These are phyloP conservation scores for Citrus hindsii DNA, from an alignment of 345 rosid genomes.

Conservation along the genomic window DNA sequence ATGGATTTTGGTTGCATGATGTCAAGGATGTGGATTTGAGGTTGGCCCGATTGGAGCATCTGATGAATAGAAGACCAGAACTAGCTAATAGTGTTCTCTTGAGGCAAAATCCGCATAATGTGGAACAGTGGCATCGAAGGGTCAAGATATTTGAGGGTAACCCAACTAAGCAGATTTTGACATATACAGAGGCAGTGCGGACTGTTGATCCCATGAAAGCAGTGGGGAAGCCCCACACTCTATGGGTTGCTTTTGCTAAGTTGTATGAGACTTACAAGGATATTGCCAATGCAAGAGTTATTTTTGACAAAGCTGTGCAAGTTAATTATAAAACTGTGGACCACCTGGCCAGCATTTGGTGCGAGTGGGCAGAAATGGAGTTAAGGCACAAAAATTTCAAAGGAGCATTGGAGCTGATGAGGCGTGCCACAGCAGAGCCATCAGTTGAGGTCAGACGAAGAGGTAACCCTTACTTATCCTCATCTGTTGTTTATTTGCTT, in stretches of 20 bases:
- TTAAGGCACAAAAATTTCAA: conserved; percentile 77
- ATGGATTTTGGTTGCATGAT: conserved; percentile 86
- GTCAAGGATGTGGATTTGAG: conserved; percentile 83
- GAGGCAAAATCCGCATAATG: conserved; percentile 96
- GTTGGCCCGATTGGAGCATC: conserved; percentile 73
- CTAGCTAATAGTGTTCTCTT: conserved; percentile 90
- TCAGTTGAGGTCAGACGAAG: conserved; percentile 92
- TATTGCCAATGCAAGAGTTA: conserved; percentile 81
- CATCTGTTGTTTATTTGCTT: not conserved
- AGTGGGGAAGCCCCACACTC: conserved; percentile 92
- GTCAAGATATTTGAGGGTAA: conserved; percentile 88
- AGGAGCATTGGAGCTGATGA: conserved; percentile 85
- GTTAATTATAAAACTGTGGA: conserved; percentile 88
- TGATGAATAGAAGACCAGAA: conserved; percentile 86
- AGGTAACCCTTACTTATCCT: conserved; percentile 36
- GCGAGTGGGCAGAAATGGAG: conserved; percentile 99
- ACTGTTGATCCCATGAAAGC: conserved; percentile 97
- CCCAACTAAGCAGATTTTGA: conserved; percentile 85
- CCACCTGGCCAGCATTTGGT: conserved; percentile 91
- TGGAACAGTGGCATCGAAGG: conserved; percentile 97
- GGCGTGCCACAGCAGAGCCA: conserved; percentile 95
- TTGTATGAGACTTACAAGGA: conserved; percentile 82
- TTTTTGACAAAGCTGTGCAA: conserved; percentile 95
- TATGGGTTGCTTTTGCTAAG: conserved; percentile 94
- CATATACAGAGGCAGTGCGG: conserved; percentile 94